Percentiles rank a stretch among this genome's conserved stretches.
phyloP scores from a whole-genome alignment of 257 asterid species.

The Cinchona pubescens region DNA sequence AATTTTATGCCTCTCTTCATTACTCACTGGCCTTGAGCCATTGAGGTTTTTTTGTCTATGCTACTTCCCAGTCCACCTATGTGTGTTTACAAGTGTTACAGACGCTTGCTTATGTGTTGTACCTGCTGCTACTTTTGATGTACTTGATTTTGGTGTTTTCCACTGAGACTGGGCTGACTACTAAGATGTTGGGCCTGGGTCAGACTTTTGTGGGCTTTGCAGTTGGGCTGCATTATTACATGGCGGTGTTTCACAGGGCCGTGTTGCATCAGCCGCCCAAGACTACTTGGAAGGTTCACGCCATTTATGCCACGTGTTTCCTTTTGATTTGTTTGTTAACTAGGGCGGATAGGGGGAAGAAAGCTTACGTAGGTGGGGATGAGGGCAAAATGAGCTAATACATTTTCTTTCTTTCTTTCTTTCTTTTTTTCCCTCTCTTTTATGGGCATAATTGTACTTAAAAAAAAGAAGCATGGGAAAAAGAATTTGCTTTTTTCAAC shows the following conservation, averaged over 20 bases:
- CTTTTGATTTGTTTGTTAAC: constrained; percentile 61
- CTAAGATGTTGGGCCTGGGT: constrained; percentile 67
- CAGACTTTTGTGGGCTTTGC: constrained; percentile 87
- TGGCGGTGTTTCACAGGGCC: constrained; percentile 79
- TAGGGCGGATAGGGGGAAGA: constrained; percentile 65
- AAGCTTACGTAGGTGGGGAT: constrained; percentile 70
- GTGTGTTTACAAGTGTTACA: constrained; percentile 72
- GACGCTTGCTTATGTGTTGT: constrained; percentile 63
- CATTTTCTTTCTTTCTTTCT: neutral
- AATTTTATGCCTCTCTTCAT: constrained; percentile 63
- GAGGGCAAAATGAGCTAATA: constrained; percentile 65
- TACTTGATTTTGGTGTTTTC: constrained; percentile 78
- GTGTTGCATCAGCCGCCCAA: constrained; percentile 81
- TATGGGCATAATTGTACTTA: constrained; percentile 8
- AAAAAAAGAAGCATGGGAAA: neutral
- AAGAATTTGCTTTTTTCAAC: constrained; percentile 9
- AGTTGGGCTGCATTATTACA: constrained; percentile 85
- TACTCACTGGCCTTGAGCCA: constrained; percentile 80
- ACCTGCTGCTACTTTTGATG: constrained; percentile 83
- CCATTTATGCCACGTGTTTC: constrained; percentile 77
- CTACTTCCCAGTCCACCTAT: constrained; percentile 83
- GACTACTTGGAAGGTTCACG: constrained; percentile 77
- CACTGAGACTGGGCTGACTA: constrained; percentile 51
- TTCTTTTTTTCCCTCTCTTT: neutral
- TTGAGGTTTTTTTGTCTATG: constrained; percentile 73